Evolutionary conservation across 345 rosid species (phyloP), one percentile per base, ranked within the genome.

Genomic region (Trapa incisa): DNA sequence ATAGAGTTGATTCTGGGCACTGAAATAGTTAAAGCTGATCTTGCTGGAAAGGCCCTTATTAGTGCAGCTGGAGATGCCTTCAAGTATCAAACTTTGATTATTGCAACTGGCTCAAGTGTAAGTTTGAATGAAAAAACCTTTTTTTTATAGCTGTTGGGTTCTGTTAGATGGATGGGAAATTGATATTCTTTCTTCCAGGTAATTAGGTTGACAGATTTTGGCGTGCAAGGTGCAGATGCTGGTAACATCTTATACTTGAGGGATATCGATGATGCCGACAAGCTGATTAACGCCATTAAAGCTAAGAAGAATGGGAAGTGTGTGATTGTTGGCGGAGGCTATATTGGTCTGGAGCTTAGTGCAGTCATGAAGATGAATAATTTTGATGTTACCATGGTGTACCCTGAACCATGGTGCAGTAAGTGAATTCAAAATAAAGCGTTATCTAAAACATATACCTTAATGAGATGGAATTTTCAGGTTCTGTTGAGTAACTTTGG

Each of bases 381-480:
- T 67, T 33, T 87, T 39, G 96, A 94, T 69, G 97, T 91, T 76
- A 87, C 77, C 61, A 94, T 94, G 99, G 97, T 94, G 75, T 94
- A 81, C 73, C 99, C 99, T 8, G 97, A 88, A 75, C 99, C 97
- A 53, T 94, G 99, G 99, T 91, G 97, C 87, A 94, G 99, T 91
- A 88, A 94, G 99, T 88, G 70, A 74, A 72, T 48, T 37, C 45
- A 64, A 64, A 62, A 5, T 9, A 53, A 38, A 39, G 29, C 5
- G 12, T 22, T 6, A 38, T 8, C 47, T 64, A 13, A 38, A 13
- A 45, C 0, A 4, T 22, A n/a, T 64, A 64, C 32, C n/a, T 61
- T 35, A 45, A 38, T n/a, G 47, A 17, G 32, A 22, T 64, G 32
- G 4, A n/a, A 17, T 54, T 54, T 54, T 17, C 35, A 0, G 29